Base-by-base conservation (phyloP, 2,329 filamentous ascomycete genomes). In the Xylaria sp. region DNA sequence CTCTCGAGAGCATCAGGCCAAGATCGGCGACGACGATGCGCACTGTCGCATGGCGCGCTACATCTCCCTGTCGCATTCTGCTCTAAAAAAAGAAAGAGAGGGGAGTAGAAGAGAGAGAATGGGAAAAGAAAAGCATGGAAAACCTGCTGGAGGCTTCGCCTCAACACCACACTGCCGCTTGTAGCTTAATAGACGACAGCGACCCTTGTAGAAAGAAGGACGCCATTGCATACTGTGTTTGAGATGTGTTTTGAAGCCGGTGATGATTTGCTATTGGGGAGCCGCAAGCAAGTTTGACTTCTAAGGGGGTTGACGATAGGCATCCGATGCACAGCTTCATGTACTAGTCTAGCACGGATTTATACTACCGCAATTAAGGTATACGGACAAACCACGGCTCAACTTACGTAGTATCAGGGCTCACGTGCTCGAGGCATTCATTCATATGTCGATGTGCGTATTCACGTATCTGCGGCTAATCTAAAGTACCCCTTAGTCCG, bases 21-120 rank as follows among this genome's bases (percentile, higher is more conserved):
- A 54, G 51, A 32, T 54, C 51, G 18, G 51, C 51, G 51, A 54
- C 27, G 27, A 8, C 51, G 27, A 9, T n/a, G 51, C 51, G 27
- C 51, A 51, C 27, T 35, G 51, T 32, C 51, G 51, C 51, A 35
- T 54, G 27, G 27, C 51, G 51, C 51, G 51, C 51, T 54, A 54
- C 51, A 35, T 21, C 51, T 54, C 51, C 10, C 51, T 54, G 51
- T 29, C 51, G n/a, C 18, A 9, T 21, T 10, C 6, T 32, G 27
- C 27, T 54, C 51, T 54, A 54, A 54, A 54, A 54, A 54, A 54
- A 32, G 51, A 54, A 54, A n/a, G 18, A 32, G 9, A 48, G 3
- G 8, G 6, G 5, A 10, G 2, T 0, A 35, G 35, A n/a, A 23
- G 35, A 54, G 16, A 35, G 29, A 18, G 51, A 21, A 18, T n/a